Base-by-base conservation (phyloP, 768 basidiomycete species). In the Terana coerulea region DNA sequence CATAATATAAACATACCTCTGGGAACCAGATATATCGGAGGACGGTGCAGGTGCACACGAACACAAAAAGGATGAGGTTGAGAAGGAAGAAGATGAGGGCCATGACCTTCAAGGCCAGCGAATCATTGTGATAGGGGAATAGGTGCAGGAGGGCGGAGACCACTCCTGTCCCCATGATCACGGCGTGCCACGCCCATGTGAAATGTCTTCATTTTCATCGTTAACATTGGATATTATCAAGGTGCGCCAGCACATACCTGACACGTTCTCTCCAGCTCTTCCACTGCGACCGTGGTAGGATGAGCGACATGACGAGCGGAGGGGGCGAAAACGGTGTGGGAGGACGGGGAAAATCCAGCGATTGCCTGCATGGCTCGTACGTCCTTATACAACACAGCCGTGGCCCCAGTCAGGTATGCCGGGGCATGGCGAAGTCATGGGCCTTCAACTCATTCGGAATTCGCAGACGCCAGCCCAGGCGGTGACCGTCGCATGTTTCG, bases 51-150 rank as follows among this genome's bases (percentile, higher is more conserved):
- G 56, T 59, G 17, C 66, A 70, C 64, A 86, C 79, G 21, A 76
- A 24, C 19, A 75, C 51, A 64, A 84, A 86, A 7, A 87, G 69
- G 1, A 61, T 55, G 30, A 83, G 68, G 61, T 84, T 81, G 52
- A 86, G 64, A 62, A 83, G 73, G 67, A 84, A 84, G 59, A 86
- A 72, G 4, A 72, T 64, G 28, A 79, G 68, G 25, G 75, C 69
- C 40, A 79, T 57, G 10, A 64, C 63, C 43, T 67, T 66, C 57
- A 81, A 72, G n/a, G 69, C 56, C 10, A 56, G 52, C 3, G 75
- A 72, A 28, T 67, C 64, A 30, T 59, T 61, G 2, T 72, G 77
- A 58, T 84, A 86, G 0, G 83, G 85, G 59, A 82, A 83, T 9
- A 61, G 71, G 33, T 74, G 68, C 60, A 84, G 79, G 29, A 87